A percentile compares a stretch with the other conserved stretches of the same genome.
Evolutionary conservation across 2,329 filamentous ascomycete genomes (phyloP).

Genomic region (Tolypocladium inflatum): DNA sequence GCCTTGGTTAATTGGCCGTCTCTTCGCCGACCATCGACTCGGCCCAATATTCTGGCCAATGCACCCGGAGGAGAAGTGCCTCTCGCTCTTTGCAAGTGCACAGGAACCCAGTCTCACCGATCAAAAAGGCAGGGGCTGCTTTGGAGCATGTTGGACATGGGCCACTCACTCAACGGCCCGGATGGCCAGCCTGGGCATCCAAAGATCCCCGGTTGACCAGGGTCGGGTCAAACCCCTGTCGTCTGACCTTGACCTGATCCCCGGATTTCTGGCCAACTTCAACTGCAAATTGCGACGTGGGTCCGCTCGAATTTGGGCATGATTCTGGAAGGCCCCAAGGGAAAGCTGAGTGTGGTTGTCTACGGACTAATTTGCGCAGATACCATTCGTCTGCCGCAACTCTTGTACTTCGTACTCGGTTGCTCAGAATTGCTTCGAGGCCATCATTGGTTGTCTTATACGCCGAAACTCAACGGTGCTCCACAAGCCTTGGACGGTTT

Average conservation of each 20-base stretch:
- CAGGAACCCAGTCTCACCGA: neutral
- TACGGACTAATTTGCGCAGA: neutral
- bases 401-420: neutral
- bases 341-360: neutral
- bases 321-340: conserved; percentile 20
- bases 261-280: conserved; percentile 19
- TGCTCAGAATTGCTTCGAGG: neutral
- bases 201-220: conserved; percentile 15
- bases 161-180: conserved; percentile 23
- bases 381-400: neutral
- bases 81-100: neutral
- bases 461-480: neutral
- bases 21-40: neutral
- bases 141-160: conserved; percentile 5
- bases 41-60: neutral
- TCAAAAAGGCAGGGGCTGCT: neutral
- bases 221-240: conserved; percentile 14
- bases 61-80: neutral
- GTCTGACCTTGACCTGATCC: conserved; percentile 17
- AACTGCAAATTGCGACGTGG: conserved; percentile 6
- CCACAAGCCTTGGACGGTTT: neutral
- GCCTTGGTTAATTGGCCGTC: neutral
- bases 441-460: neutral
- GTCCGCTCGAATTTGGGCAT: conserved; percentile 13
- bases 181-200: conserved; percentile 18